Base-by-base conservation (phyloP, 768 basidiomycete genomes). In the Lepiota venenata region DNA sequence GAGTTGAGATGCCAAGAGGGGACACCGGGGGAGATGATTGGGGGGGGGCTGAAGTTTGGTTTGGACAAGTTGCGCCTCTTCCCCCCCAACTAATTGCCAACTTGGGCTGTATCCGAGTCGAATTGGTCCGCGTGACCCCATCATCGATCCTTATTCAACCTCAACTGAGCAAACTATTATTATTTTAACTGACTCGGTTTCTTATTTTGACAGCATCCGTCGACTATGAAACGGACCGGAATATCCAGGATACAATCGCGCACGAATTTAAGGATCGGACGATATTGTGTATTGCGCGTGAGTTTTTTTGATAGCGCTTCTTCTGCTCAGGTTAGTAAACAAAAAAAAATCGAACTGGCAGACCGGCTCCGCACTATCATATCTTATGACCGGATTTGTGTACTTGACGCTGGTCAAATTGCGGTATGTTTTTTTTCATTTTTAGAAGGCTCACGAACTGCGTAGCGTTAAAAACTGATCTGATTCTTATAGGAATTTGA, bases 241-340 rank as follows among this genome's bases (percentile, higher is more conserved):
- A 90, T 66, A 93, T 98, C 56, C 94, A 97, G 65, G 80, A 88
- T 58, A 96, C 94, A 4, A 96, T 98, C 58, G 79, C 90, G 1
- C 75, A 76, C 46, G 87, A 89, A 72, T 98, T 96, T 73, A 72
- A 78, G 41, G 86, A 93, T 66, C 84, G 86, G 58, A 96, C 94
- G 0, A 81, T 95, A 51, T 69, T 95, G 14, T 93, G 89, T 68
- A 94, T 95, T 57, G 90, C 90, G 56, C 91, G 87, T 89, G 61
- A 68, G 88, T 77, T 15, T 15, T 29, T 47, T 48, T 48, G 18
- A 12, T 18, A n/a, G 16, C 20, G 18, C 3, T 3, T 15, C 25
- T n/a, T 12, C 16, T 10, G 15, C n/a, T 29, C 20, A 16, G 10
- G 4, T 48, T n/a, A 20, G 39, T 43, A n/a, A n/a, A n/a, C n/a